Percentiles rank a stretch among this genome's conserved stretches.
These are phyloP conservation scores for Bacidia rubella DNA, from an alignment of 495 filamentous ascomycete species.

Conservation along the genomic window DNA sequence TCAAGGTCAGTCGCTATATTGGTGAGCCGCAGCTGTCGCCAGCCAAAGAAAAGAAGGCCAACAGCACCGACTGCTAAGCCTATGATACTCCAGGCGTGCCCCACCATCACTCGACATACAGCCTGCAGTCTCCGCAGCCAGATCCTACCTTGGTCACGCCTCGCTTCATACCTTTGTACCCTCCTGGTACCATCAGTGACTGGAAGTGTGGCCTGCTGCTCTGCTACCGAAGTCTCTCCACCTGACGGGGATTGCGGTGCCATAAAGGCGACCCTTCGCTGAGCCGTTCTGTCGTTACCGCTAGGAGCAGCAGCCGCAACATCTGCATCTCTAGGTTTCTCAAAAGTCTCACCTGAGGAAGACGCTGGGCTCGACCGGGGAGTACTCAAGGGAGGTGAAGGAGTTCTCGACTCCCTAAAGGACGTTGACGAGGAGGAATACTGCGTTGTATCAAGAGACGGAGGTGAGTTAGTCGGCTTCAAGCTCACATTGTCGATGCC, in stretches of 20 bases:
- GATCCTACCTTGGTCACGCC: no score
- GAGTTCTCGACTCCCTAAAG: not conserved
- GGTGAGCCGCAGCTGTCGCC: slow-evolving; percentile 5
- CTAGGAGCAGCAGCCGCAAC: not conserved
- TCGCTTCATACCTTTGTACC: not conserved
- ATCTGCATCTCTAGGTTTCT: not conserved
- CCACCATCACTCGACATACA: not conserved
- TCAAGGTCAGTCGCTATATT: not conserved
- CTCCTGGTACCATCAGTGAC: no score
- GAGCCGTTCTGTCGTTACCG: no score
- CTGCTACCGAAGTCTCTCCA: no score
- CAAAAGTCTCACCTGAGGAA: not conserved
- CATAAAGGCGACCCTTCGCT: not conserved
- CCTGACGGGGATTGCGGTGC: no score
- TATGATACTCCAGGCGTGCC: not conserved
- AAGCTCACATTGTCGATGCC: not conserved
- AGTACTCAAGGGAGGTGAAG: not conserved
- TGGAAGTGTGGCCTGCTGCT: no score
- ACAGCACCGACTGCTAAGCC: slow-evolving; percentile 5
- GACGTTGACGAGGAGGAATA: not conserved
- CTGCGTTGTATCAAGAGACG: not conserved
- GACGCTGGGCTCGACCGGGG: not conserved
- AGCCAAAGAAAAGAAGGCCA: slow-evolving; percentile 7
- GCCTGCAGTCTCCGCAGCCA: not conserved
- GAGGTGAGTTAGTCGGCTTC: not conserved